Evolutionary conservation across 441 rosid species (phyloP), one percentile per base, ranked within the genome.

Genomic region (Pelargonium exstipulatum): DNA sequence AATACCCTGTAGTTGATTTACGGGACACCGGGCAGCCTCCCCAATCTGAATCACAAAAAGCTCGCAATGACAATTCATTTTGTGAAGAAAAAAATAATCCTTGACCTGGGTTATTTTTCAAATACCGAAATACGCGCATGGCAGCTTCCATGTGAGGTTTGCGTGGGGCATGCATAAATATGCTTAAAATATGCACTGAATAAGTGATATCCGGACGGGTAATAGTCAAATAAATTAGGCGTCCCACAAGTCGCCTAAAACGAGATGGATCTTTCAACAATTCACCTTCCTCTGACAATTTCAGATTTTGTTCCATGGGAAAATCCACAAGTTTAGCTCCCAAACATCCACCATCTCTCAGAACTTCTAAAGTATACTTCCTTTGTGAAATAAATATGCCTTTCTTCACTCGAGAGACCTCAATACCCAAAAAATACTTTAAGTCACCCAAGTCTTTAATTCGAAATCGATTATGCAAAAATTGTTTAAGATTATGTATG

Each of bases 181-280:
- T 20, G 18, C 26, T 60, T 10, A 60, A 24, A 3, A 17, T 17
- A 2, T 60, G 64, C 5, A 60, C 64, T 17, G 13, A 20, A 60
- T 17, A 60, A 60, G 5, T 17, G 32, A 60, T 60, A 17, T 60
- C 64, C 7, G 64, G 64, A 9, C 64, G n/a, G 7, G 64, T 60
- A 14, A 60, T 17, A 17, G 29, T 60, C 4, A 60, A 17, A 10
- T 60, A 16, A 18, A 60, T 17, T 3, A 14, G 13, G 4, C 18
- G 14, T 3, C 64, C 2, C 0, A 60, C 64, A 4, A 60, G 24
- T 12, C 32, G n/a, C 18, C 18, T 20, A 60, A 4, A 60, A 1
- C 5, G 26, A 60, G 32, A 6, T 3, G 24, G 18, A 60, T 16
- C 64, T 17, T 60, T 24, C 8, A 16, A 7, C 6, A 60, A 6